A percentile compares a stretch with the other conserved stretches of the same genome.
These are phyloP conservation scores for Vaccinium macrocarpon DNA, from an alignment of 148 eudicot species.

Conservation along the genomic window DNA sequence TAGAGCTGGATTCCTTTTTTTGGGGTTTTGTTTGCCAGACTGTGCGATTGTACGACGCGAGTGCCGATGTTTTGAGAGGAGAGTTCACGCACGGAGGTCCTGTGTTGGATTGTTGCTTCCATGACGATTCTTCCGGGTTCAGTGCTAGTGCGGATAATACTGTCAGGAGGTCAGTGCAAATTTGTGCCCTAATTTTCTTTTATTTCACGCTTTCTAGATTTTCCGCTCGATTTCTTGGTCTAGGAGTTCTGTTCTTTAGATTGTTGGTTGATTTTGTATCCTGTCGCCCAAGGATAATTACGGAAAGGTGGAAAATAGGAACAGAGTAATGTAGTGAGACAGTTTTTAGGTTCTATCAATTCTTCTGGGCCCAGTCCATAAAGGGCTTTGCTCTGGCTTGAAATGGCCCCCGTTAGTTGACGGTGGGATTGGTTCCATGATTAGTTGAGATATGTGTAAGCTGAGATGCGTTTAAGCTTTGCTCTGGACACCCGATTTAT, in stretches of 20 bases:
- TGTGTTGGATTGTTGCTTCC: constrained; percentile 95
- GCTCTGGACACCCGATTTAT: neutral
- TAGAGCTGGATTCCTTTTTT: neutral
- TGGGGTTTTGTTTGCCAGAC: constrained; percentile 35
- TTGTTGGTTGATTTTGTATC: neutral
- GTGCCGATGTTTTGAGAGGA: constrained; percentile 71
- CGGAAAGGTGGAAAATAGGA: neutral
- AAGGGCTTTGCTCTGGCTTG: neutral
- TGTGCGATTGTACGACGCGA: constrained; percentile 86
- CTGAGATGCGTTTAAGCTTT: neutral
- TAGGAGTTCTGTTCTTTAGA: neutral
- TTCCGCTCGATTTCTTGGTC: neutral
- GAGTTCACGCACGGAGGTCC: constrained; percentile 89
- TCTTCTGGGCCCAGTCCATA: neutral
- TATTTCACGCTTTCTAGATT: neutral
- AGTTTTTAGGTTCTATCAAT: neutral
- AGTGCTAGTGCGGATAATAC: constrained; percentile 73
- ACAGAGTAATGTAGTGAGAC: neutral
- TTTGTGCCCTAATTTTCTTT: neutral
- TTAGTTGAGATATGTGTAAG: neutral
- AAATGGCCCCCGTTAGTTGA: neutral
- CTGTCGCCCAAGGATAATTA: neutral
- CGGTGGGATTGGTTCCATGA: neutral
- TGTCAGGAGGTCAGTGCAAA: constrained; percentile 61
- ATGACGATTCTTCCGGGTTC: constrained; percentile 87